These are phyloP conservation scores for Luvunga scandens DNA, from an alignment of 345 rosid genomes.

Conservation along the genomic window DNA sequence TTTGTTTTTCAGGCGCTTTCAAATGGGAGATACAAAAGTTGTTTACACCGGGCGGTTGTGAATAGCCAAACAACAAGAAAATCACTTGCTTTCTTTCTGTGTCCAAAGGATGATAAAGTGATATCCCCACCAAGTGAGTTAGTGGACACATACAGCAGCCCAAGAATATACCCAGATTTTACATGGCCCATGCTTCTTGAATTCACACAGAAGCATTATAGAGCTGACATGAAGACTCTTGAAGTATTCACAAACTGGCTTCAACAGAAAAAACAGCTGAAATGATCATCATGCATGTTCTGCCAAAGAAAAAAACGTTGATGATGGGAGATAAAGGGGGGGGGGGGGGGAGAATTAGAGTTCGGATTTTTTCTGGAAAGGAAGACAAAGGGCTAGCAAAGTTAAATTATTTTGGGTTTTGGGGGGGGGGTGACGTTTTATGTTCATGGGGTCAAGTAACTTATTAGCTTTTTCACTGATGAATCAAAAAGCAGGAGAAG, in stretches of 20 bases:
- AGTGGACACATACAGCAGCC: constrained; percentile 41
- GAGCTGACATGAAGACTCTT: constrained; percentile 90
- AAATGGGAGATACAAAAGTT: constrained; percentile 82
- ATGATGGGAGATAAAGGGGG: not conserved
- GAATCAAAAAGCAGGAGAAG: constrained; percentile 13
- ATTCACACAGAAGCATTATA: constrained; percentile 81
- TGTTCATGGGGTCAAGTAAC: constrained; percentile 22
- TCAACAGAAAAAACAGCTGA: constrained; percentile 39
- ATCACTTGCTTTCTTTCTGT: constrained; percentile 92
- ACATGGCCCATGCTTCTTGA: constrained; percentile 82
- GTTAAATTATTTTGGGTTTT: not conserved
- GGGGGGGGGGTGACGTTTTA: not conserved
- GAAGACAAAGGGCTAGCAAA: constrained; percentile 15
- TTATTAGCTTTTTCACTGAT: constrained; percentile 11
- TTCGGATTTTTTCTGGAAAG: constrained; percentile 1
- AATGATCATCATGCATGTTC: not conserved
- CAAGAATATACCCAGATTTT: constrained; percentile 80
- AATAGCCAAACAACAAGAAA: constrained; percentile 75
- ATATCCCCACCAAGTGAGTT: constrained; percentile 75
- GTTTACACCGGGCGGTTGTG: constrained; percentile 94
- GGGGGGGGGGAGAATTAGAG: not conserved
- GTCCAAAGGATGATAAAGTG: constrained; percentile 76
- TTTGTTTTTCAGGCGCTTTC: constrained; percentile 69
- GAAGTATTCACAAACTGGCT: constrained; percentile 63
- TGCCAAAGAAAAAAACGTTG: constrained; percentile 26